Base-by-base conservation (phyloP, 78 protist species). In the Dictyostelium capitatum region DNA sequence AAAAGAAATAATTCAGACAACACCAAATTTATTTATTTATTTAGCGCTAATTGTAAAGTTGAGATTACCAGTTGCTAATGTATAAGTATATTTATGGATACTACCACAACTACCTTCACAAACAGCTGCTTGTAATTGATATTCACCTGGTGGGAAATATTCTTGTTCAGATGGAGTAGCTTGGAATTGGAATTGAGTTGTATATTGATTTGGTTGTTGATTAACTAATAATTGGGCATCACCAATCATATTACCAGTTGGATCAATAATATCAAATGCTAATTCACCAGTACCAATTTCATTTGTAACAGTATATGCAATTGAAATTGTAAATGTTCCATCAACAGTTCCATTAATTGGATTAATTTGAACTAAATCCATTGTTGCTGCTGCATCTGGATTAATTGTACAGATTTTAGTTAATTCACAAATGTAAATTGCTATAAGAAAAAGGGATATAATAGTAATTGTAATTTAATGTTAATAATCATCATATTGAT, bases 31-130 rank as follows among this genome's bases (percentile, higher is more conserved):
- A 37, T 37, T 37, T 37, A 37, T 37, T 37, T 37, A 37, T 37
- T 37, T 37, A 3, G 43, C 43, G 43, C 2, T 37, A 37, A 87
- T 50, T 79, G 25, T 73, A 50, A 87, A 79, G 25, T 32, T 53
- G 25, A 65, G 6, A 78, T 74, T 65, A 64, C 19, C 56, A 6
- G 28, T 50, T 12, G 56, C 81, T 20, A 62, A 51, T 67, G 70
- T 79, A 23, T 23, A 32, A n/a, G 82, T 25, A 74, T 78, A 30
- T 43, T 59, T 57, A 73, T 89, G 94, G 32, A 28, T 48, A n/a
- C 83, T 43, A n/a, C 84, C 92, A n/a, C 92, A 87, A 37, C 78
- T 51, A 73, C 92, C 92, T 30, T 70, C 67, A 37, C 92, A 87
- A 10, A 87, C 10, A 41, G 56, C 78, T 25, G 50, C 48, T 73